phyloP scores from a whole-genome alignment of 2,329 filamentous ascomycete species.

The Drechslera avenae region DNA sequence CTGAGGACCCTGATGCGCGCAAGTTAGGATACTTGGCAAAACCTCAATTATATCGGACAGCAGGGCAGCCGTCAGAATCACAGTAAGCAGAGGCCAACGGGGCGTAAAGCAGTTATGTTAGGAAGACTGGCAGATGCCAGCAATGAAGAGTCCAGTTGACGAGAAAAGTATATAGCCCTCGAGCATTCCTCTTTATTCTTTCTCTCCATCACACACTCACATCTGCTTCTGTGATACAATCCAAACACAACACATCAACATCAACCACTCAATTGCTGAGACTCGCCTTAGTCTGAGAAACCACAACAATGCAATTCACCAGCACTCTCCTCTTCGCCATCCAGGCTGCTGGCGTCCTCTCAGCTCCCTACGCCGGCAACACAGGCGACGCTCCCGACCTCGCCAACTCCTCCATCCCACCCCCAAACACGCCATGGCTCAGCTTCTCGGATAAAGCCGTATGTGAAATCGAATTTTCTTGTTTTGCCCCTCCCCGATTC shows the following conservation, averaged over 20 bases:
- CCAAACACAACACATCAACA: too few species aligned
- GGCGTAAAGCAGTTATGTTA: background rate
- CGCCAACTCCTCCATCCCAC: background rate
- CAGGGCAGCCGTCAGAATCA: background rate
- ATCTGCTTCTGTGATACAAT: too few species aligned
- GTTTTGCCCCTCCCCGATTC: too few species aligned
- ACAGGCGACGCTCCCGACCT: background rate
- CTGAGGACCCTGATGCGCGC: background rate
- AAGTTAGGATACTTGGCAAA: background rate
- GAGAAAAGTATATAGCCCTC: background rate
- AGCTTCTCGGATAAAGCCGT: conserved; percentile 1
- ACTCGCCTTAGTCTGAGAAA: background rate
- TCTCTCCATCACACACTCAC: background rate
- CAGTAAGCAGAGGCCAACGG: background rate
- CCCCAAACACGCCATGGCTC: background rate
- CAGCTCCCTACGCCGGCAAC: background rate
- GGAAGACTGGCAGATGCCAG: background rate
- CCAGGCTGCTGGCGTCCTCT: background rate
- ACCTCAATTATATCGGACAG: too few species aligned
- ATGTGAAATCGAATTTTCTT: background rate
- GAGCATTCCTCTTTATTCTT: background rate
- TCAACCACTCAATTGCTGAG: background rate
- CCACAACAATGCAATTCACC: background rate
- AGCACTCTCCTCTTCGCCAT: background rate
- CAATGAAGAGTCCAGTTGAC: background rate